Percentiles rank a stretch among this genome's conserved stretches.
Conservation (phyloP, 1,139 yeast genomes). For the Diutina scorzettiae region DNA sequence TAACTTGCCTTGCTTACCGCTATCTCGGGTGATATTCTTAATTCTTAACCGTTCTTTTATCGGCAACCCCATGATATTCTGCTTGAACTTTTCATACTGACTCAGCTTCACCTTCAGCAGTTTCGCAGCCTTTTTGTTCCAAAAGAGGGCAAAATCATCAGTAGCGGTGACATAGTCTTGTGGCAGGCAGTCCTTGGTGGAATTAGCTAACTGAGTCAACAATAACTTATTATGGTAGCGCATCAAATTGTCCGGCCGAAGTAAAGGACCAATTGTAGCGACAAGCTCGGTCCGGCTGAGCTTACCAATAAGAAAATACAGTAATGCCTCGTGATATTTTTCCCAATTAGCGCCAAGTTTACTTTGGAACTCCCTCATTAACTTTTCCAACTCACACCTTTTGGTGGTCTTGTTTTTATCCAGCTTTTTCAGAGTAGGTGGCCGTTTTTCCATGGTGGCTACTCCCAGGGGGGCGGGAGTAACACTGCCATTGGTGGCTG, state of each 20-base stretch:
- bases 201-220: constrained; percentile 72
- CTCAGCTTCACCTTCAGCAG: constrained; percentile 37
- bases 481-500: not conserved
- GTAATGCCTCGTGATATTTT: constrained; percentile 67
- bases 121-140: constrained; percentile 33
- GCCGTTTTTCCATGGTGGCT: constrained; percentile 13
- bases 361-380: constrained; percentile 64
- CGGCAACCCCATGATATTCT: constrained; percentile 79
- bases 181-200: constrained; percentile 40
- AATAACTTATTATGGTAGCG: constrained; percentile 72
- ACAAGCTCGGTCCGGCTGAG: constrained; percentile 68
- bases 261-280: constrained; percentile 37
- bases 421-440: constrained; percentile 20
- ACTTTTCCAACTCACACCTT: constrained; percentile 49
- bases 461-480: not conserved
- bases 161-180: constrained; percentile 1
- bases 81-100: constrained; percentile 74
- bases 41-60: constrained; percentile 76
- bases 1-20: constrained; percentile 66
- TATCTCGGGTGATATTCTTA: constrained; percentile 69
- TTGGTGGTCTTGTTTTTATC: constrained; percentile 27
- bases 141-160: constrained; percentile 46
- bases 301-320: constrained; percentile 67
- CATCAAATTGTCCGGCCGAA: constrained; percentile 30
- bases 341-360: constrained; percentile 76